Base-by-base conservation (phyloP, 2,329 filamentous ascomycete genomes). In the Penicillium sp. region DNA sequence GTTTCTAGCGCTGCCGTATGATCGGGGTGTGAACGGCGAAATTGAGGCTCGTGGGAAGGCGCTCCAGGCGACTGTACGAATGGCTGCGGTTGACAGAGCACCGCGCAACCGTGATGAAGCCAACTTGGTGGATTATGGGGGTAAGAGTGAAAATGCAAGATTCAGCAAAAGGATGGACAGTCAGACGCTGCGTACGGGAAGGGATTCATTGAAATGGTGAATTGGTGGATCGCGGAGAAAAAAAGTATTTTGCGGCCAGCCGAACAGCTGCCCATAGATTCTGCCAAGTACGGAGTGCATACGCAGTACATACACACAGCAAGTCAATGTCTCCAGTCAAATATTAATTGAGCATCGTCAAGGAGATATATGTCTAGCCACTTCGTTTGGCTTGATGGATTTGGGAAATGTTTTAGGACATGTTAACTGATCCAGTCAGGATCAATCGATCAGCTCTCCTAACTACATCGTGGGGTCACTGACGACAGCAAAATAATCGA, bases 41-140 rank as follows among this genome's bases (percentile, higher is more conserved):
- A 45, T 52, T 28, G 41, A 36, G 27, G 40, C 37, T 38, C 35
- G 45, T 41, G 49, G 49, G 47, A 50, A 53, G 30, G 42, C 53
- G 52, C 55, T 53, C 48, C 37, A 41, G 38, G 52, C 30, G 52
- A 53, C 39, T 55, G 56, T 57, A 57, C 61, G 59, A 56, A 56
- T 60, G 56, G 59, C 58, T 49, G 56, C 63, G 53, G 57, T 53
- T 55, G 62, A 52, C 48, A 64, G 58, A 55, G 59, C 61, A 60
- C 63, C 60, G 61, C 61, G 53, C 49, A 58, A 53, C 35, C 50
- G 55, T 56, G 64, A 47, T 55, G 62, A 68, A 68, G 68, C 68
- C 68, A 71, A 70, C 49, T 61, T 70, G 3, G 11, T 13, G 16
- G 19, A 35, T 14, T 18, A 18, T 9, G 12, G 11, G 14, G 18